These are phyloP conservation scores for Colletotrichum nymphaeae DNA, from an alignment of 2,329 filamentous ascomycete genomes.

Conservation along the genomic window DNA sequence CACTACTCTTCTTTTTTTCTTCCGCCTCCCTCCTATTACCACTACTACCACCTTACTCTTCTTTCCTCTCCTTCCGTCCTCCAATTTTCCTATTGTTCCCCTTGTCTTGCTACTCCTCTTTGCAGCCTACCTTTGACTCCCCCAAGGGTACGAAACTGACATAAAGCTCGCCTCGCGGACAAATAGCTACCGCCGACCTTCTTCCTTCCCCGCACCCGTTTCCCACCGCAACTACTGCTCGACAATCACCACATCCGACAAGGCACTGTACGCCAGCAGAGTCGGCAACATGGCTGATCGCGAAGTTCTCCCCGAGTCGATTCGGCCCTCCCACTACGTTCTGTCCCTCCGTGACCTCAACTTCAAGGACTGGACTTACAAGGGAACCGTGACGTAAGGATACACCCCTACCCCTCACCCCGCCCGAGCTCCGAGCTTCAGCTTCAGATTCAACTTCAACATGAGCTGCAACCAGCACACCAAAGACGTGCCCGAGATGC, in stretches of 20 bases:
- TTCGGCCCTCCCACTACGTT: conserved; percentile 88
- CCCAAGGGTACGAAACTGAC: conserved; percentile 2
- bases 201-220: conserved; percentile 20
- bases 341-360: conserved; percentile 86
- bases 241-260: conserved; percentile 40
- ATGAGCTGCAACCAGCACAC: conserved; percentile 8
- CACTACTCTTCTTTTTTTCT: conserved; percentile 1
- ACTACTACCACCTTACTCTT: neutral
- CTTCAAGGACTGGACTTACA: conserved; percentile 79
- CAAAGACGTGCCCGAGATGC: neutral
- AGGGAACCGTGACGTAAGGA: conserved; percentile 77
- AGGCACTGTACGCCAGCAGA: conserved; percentile 39
- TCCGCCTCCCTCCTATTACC: neutral
- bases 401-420: conserved; percentile 24
- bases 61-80: neutral
- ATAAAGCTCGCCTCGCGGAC: neutral
- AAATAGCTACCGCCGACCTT: conserved; percentile 11
- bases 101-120: neutral
- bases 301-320: conserved; percentile 70
- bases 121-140: neutral
- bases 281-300: conserved; percentile 64
- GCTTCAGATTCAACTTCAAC: conserved; percentile 7
- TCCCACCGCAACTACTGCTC: conserved; percentile 36
- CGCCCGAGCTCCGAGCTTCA: conserved; percentile 7
- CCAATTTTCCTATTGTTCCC: neutral